Evolutionary conservation across 148 eudicot species (phyloP).

Genomic region (Cornus kousa): DNA sequence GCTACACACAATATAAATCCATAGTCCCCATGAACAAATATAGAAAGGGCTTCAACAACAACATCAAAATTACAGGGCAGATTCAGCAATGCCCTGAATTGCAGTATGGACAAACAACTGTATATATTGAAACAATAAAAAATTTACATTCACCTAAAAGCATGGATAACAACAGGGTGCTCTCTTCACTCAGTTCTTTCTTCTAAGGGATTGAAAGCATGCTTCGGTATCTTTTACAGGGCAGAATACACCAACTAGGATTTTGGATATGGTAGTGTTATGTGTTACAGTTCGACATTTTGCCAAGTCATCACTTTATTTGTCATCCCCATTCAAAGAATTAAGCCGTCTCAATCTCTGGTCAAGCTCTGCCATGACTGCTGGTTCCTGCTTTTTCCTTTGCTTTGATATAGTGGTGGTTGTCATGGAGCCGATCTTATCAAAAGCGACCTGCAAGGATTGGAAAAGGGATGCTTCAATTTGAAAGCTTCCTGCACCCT

Average conservation of each 20-base stretch:
- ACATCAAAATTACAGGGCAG: neutral
- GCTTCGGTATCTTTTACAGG: neutral
- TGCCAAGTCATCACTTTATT: neutral
- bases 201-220: slow-evolving; percentile 1
- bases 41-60: neutral
- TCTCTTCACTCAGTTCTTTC: neutral
- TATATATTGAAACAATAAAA: neutral
- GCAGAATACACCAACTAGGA: slow-evolving; percentile 1
- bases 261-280: neutral
- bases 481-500: neutral
- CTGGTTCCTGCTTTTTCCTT: slow-evolving; percentile 95
- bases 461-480: slow-evolving; percentile 1
- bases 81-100: neutral
- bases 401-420: slow-evolving; percentile 78
- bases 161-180: neutral
- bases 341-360: slow-evolving; percentile 72
- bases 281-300: neutral
- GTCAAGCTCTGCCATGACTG: slow-evolving; percentile 92
- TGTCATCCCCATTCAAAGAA: slow-evolving; percentile 42
- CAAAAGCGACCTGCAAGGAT: slow-evolving; percentile 78
- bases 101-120: neutral
- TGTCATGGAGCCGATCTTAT: slow-evolving; percentile 78
- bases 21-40: neutral
- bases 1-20: neutral
- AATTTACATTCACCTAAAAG: neutral